Conservation (phyloP, 2,329 filamentous ascomycete genomes). For the Dactylella cylindrospora region DNA sequence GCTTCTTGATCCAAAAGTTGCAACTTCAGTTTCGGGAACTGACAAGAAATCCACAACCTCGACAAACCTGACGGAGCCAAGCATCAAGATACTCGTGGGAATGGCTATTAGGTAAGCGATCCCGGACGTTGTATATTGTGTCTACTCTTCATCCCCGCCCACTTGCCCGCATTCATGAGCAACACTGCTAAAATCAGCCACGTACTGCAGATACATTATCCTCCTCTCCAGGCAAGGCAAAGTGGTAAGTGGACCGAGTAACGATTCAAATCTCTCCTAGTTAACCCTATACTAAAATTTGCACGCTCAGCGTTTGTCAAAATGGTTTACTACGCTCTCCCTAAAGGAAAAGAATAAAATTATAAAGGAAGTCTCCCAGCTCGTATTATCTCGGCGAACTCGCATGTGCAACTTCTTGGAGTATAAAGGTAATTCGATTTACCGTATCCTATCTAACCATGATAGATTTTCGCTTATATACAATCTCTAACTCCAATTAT, state of each 20-base stretch:
- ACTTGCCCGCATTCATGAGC: neutral
- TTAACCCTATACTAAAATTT: slow-evolving; percentile 39
- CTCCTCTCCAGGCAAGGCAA: slow-evolving; percentile 97
- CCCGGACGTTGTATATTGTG: too few species aligned
- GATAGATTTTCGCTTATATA: slow-evolving; percentile 9
- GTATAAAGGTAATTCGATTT: slow-evolving; percentile 75
- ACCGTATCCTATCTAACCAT: slow-evolving; percentile 32
- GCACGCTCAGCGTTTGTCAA: slow-evolving; percentile 77
- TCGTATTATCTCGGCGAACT: slow-evolving; percentile 90
- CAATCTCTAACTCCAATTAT: neutral
- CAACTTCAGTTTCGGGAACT: too few species aligned
- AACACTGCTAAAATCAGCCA: too few species aligned
- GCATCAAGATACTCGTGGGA: too few species aligned
- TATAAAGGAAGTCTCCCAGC: slow-evolving; percentile 98
- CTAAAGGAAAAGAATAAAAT: slow-evolving; percentile 99
- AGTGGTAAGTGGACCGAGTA: slow-evolving; percentile 76
- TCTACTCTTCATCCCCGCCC: too few species aligned
- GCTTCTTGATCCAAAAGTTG: too few species aligned
- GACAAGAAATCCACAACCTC: too few species aligned
- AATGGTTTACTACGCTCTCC: slow-evolving; percentile 98
- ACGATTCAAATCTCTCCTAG: slow-evolving; percentile 56
- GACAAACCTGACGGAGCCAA: too few species aligned
- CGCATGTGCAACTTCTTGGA: slow-evolving; percentile 99
- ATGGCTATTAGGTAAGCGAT: slow-evolving; percentile 29
- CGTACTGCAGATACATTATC: slow-evolving; percentile 81